Evolutionary conservation across 306 rosid species (phyloP), one percentile per base, ranked within the genome.

Genomic region (Pachyrhizus erosus): DNA sequence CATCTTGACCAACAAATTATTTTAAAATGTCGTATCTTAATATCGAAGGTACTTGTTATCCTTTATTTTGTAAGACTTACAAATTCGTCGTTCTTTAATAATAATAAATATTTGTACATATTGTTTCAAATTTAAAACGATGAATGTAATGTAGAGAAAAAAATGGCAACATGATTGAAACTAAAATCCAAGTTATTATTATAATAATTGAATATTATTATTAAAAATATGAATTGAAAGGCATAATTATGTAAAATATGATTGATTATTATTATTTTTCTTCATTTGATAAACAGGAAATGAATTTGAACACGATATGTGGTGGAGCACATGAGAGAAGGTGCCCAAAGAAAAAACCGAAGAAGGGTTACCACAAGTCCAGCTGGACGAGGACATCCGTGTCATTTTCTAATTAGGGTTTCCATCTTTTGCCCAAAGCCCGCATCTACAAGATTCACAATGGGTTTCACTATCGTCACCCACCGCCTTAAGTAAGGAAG

Each of bases 371-470:
- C 52, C 84, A 52, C 75, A 69, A 51, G 66, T 49, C 76, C 79
- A 37, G 86, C 76, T 58, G 84, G 80, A 82, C 69, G 29, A 85
- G 92, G 93, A 87, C 86, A 90, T 78, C 51, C 76, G 23, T 80
- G 96, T 88, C 88, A 86, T 86, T 88, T 86, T 81, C 76, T 40
- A 72, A 85, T 85, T 93, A 93, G 98, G 98, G 91, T 93, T 93
- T 93, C 83, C 66, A 48, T 54, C 83, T 85, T 79, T 80, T 61
- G 62, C 86, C 78, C 62, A 9, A 75, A 62, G 70, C 83, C 71
- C 17, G 77, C 86, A 84, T 73, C 86, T 78, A 23, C 78, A 66
- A 75, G 80, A 73, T 79, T 77, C 83, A 71, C n/a, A 76, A 3
- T 5, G 26, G 39, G 79, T 2, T 17, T 9, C 0, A 0, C 31